phyloP scores from a whole-genome alignment of 2,329 filamentous ascomycete species.

The Aspergillus hiratsukae region DNA sequence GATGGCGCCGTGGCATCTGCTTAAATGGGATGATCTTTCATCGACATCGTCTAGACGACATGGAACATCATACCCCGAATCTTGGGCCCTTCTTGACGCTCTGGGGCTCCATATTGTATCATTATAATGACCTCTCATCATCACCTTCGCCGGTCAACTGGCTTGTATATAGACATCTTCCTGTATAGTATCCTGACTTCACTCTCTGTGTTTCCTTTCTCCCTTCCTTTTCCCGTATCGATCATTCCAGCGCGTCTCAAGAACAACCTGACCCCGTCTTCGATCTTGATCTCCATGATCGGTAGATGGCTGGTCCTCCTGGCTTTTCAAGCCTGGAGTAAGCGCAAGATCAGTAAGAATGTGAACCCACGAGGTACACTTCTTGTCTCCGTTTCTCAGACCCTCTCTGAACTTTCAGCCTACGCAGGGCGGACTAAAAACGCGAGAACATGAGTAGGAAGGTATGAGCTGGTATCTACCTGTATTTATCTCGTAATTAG shows the following conservation, averaged over 20 bases:
- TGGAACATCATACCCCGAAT: background rate
- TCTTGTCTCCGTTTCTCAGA: slow-evolving; percentile 50
- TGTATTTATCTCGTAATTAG: background rate
- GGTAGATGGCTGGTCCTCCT: slow-evolving; percentile 45
- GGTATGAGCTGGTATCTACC: background rate
- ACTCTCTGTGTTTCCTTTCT: slow-evolving; percentile 5
- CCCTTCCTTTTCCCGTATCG: slow-evolving; percentile 5
- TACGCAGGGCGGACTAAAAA: slow-evolving; percentile 55
- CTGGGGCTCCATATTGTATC: background rate
- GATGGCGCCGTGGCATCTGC: slow-evolving; percentile 20
- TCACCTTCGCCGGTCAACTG: slow-evolving; percentile 13
- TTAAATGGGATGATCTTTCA: slow-evolving; percentile 10
- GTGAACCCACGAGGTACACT: slow-evolving; percentile 30
- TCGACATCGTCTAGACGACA: background rate
- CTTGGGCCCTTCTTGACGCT: background rate
- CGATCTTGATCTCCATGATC: slow-evolving; percentile 44
- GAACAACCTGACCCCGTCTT: slow-evolving; percentile 52
- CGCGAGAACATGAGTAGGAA: slow-evolving; percentile 44
- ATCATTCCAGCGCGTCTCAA: slow-evolving; percentile 23
- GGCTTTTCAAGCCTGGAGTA: slow-evolving; percentile 17
- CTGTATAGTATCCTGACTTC: slow-evolving; percentile 18
- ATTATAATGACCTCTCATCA: slow-evolving; percentile 7
- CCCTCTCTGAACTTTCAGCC: slow-evolving; percentile 46
- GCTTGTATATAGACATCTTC: slow-evolving; percentile 17
- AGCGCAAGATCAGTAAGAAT: slow-evolving; percentile 48